Evolutionary conservation across 2,329 filamentous ascomycete genomes (phyloP).

Genomic region (Scedosporium apiospermum): DNA sequence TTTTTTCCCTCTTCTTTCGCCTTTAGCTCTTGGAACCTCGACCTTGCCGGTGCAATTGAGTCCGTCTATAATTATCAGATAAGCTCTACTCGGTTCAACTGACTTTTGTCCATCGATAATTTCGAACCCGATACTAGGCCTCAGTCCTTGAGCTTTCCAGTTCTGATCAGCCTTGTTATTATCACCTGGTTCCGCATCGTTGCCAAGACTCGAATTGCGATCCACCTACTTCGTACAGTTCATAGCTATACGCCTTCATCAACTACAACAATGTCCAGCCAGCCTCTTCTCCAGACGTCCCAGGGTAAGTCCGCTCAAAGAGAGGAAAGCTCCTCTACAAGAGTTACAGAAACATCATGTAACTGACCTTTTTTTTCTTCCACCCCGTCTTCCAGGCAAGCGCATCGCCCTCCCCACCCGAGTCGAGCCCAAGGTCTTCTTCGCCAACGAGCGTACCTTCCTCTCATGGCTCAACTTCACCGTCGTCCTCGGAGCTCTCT

Average conservation of each 20-base stretch:
- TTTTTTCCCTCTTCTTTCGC: slow-evolving; percentile 8
- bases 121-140: neutral
- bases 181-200: neutral
- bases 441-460: slow-evolving; percentile 98
- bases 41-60: neutral
- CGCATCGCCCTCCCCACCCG: slow-evolving; percentile 95
- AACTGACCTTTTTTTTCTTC: neutral
- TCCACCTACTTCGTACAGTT: neutral
- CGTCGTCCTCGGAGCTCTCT: slow-evolving; percentile 92
- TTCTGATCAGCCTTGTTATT: neutral
- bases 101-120: neutral
- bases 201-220: neutral
- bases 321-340: neutral
- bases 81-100: neutral
- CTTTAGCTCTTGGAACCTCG: neutral
- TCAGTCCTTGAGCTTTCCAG: neutral
- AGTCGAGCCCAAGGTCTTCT: slow-evolving; percentile 99
- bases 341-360: neutral
- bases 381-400: slow-evolving; percentile 65
- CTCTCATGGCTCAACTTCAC: slow-evolving; percentile 99
- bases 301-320: slow-evolving; percentile 52
- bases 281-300: slow-evolving; percentile 89
- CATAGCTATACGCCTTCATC: neutral
- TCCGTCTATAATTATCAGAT: neutral
- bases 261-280: slow-evolving; percentile 68